A percentile compares a stretch with the other conserved stretches of the same genome.
phyloP scores from a whole-genome alignment of 148 eudicot genomes.

The Pouteria glomerata region DNA sequence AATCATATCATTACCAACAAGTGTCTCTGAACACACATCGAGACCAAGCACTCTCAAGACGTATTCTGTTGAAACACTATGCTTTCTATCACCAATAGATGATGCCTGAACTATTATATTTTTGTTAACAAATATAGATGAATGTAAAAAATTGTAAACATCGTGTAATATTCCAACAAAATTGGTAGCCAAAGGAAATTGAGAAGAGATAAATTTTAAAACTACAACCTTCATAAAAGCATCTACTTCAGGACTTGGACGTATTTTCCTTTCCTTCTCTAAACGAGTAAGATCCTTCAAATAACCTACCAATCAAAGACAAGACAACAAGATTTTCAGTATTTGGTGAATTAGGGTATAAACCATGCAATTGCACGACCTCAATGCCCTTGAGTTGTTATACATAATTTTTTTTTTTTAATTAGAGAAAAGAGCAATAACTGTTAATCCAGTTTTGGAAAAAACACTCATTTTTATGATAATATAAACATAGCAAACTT shows the following conservation, averaged over 20 bases:
- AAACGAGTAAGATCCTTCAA: constrained; percentile 51
- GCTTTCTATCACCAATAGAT: constrained; percentile 59
- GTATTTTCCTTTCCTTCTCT: constrained; percentile 60
- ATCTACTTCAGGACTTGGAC: constrained; percentile 83
- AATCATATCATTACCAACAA: constrained; percentile 77
- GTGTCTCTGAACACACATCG: constrained; percentile 76
- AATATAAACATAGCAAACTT: too few relatives aligned
- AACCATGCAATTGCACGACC: not conserved
- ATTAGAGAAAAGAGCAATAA: too few relatives aligned
- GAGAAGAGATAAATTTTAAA: not conserved
- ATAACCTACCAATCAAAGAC: constrained; percentile 35
- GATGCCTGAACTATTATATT: constrained; percentile 49
- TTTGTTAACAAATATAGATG: not conserved
- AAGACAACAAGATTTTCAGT: not conserved
- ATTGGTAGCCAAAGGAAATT: not conserved
- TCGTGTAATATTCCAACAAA: not conserved
- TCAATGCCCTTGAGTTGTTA: not conserved
- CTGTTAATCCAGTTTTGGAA: too few relatives aligned
- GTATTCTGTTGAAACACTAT: constrained; percentile 71
- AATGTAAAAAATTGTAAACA: not conserved
- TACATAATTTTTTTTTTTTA: too few relatives aligned
- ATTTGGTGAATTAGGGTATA: not conserved
- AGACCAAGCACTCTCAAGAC: constrained; percentile 76
- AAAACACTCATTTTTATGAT: too few relatives aligned
- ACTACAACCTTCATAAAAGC: constrained; percentile 80